Percentiles rank a stretch among this genome's conserved stretches.
Conservation (phyloP, 495 filamentous ascomycete genomes). For the Neurospora hispaniola region DNA sequence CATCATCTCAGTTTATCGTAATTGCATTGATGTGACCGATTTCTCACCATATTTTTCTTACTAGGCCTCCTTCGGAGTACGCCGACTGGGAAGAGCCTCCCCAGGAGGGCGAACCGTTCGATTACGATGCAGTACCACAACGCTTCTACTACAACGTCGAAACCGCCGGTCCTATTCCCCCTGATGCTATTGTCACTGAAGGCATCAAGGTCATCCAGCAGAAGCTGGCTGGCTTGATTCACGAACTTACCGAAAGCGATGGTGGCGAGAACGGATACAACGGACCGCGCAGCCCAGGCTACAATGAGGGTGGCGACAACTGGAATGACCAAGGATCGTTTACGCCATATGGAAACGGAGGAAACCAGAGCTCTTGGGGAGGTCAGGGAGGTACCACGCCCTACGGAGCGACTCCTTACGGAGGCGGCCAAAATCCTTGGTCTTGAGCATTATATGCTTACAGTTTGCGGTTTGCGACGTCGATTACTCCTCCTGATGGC, state of each 20-base stretch:
- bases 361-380: constrained; percentile 53
- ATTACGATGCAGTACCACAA: constrained; percentile 76
- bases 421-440: constrained; percentile 15
- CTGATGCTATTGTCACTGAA: constrained; percentile 76
- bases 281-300: constrained; percentile 52
- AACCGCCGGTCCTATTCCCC: constrained; percentile 73
- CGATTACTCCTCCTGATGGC: neutral
- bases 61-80: constrained; percentile 78
- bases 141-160: constrained; percentile 92
- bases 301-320: constrained; percentile 45
- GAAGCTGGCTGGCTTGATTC: constrained; percentile 80
- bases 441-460: constrained; percentile 7
- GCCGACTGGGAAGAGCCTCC: constrained; percentile 76
- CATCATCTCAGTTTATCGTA: neutral
- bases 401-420: constrained; percentile 28
- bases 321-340: constrained; percentile 56
- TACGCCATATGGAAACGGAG: constrained; percentile 59
- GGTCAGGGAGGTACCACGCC: constrained; percentile 65
- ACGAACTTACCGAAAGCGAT: constrained; percentile 50
- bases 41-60: neutral
- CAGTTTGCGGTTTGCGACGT: neutral
- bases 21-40: neutral
- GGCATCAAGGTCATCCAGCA: constrained; percentile 82
- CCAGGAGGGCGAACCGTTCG: constrained; percentile 72
- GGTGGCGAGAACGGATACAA: constrained; percentile 44